These are phyloP conservation scores for Fomitopsis schrenkii DNA, from an alignment of 1,284 basidiomycete species.

Conservation along the genomic window DNA sequence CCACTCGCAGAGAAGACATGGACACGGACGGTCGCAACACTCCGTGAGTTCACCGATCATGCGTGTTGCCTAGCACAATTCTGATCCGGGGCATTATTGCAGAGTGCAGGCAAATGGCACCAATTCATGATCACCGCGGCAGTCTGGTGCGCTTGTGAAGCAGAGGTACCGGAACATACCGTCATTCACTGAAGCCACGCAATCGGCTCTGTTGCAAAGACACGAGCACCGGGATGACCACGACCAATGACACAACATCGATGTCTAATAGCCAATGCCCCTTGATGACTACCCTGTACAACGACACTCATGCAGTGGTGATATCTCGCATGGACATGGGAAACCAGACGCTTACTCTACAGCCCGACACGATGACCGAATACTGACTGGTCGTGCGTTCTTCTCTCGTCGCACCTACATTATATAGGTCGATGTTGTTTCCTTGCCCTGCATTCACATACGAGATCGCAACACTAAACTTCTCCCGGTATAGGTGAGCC, in stretches of 20 bases:
- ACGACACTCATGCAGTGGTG: background rate
- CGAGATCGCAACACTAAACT: background rate
- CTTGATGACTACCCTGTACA: slow-evolving; percentile 1
- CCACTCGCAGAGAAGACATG: slow-evolving; percentile 51
- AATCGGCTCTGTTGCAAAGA: background rate
- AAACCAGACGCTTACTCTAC: background rate
- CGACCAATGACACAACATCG: background rate
- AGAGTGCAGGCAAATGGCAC: background rate
- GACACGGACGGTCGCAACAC: slow-evolving; percentile 14
- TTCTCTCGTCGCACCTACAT: background rate
- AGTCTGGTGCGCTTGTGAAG: background rate
- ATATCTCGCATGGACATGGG: background rate
- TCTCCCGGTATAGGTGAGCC: background rate
- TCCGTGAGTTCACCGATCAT: slow-evolving; percentile 3
- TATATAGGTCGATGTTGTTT: background rate
- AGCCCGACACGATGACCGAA: background rate
- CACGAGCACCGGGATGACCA: background rate
- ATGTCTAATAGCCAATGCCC: slow-evolving; percentile 1
- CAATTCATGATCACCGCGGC: background rate
- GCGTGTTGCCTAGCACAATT: background rate
- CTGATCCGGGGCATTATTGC: background rate
- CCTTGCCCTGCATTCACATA: background rate
- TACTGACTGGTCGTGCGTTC: background rate
- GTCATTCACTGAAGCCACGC: background rate
- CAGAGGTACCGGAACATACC: background rate